Evolutionary conservation across 225 moss, liverwort and hornwort species (phyloP).

Genomic region (Physcomitrellopsis africana): DNA sequence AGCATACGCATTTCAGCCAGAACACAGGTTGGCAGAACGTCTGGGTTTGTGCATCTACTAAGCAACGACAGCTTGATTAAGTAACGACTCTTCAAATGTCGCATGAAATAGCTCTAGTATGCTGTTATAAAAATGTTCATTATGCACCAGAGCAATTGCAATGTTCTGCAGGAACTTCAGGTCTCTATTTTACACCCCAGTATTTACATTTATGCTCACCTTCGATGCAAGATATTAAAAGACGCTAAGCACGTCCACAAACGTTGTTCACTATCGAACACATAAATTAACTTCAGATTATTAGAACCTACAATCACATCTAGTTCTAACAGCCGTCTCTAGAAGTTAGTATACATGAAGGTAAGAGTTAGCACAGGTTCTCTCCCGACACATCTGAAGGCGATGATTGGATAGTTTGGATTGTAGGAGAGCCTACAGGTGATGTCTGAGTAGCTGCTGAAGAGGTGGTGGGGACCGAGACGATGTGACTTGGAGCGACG

Average conservation of each 20-base stretch:
- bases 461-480: slow-evolving; percentile 48
- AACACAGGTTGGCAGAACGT: slow-evolving; percentile 22
- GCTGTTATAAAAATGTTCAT: slow-evolving; percentile 14
- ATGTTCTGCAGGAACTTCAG: slow-evolving; percentile 15
- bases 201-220: slow-evolving; percentile 48
- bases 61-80: background rate
- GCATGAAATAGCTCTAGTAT: background rate
- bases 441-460: slow-evolving; percentile 69
- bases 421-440: slow-evolving; percentile 45
- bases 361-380: slow-evolving; percentile 42
- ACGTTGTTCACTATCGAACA: background rate
- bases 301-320: slow-evolving; percentile 17
- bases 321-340: slow-evolving; percentile 21
- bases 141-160: slow-evolving; percentile 27
- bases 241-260: background rate
- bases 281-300: slow-evolving; percentile 6
- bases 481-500: slow-evolving; percentile 37
- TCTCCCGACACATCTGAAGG: slow-evolving; percentile 51
- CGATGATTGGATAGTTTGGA: slow-evolving; percentile 54
- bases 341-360: slow-evolving; percentile 4
- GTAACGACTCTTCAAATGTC: background rate
- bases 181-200: background rate
- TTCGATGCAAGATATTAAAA: slow-evolving; percentile 32
- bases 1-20: slow-evolving; percentile 31
- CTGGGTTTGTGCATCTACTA: slow-evolving; percentile 28